A percentile compares a stretch with the other conserved stretches of the same genome.
These are phyloP conservation scores for Brassica nigra DNA, from an alignment of 345 rosid genomes.

Conservation along the genomic window DNA sequence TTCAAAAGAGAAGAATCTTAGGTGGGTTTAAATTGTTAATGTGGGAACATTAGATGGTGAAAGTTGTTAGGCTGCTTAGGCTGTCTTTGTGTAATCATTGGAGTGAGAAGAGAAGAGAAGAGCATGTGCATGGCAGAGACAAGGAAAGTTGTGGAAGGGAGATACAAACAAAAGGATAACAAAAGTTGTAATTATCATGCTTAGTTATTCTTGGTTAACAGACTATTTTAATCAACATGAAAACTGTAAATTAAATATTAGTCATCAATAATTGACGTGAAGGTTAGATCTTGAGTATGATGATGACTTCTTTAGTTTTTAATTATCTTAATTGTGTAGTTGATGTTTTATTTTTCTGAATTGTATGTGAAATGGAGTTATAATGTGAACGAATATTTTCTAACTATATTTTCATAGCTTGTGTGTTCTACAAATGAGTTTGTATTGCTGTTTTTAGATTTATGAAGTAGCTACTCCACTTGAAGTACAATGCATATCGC, in stretches of 20 bases:
- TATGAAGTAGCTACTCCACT: too few relatives aligned
- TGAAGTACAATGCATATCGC: too few relatives aligned
- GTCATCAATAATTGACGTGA: neutral
- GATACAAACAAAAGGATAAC: conserved; percentile 36
- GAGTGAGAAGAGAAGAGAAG: conserved; percentile 37
- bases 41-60: conserved; percentile 42
- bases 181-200: conserved; percentile 6
- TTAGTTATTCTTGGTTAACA: conserved; percentile 26
- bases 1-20: conserved; percentile 42
- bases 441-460: too few relatives aligned
- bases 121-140: conserved; percentile 42
- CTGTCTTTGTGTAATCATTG: conserved; percentile 44
- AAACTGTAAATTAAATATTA: too few relatives aligned
- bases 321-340: too few relatives aligned
- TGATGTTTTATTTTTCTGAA: too few relatives aligned
- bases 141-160: conserved; percentile 36
- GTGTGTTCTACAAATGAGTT: too few relatives aligned
- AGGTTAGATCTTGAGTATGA: neutral
- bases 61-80: conserved; percentile 45
- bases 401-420: too few relatives aligned
- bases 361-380: too few relatives aligned
- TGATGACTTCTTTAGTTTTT: too few relatives aligned
- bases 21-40: conserved; percentile 22
- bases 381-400: too few relatives aligned
- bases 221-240: neutral